A percentile compares a stretch with the other conserved stretches of the same genome.
phyloP scores from a whole-genome alignment of 257 asterid species.

The Dorcoceras hygrometricum region DNA sequence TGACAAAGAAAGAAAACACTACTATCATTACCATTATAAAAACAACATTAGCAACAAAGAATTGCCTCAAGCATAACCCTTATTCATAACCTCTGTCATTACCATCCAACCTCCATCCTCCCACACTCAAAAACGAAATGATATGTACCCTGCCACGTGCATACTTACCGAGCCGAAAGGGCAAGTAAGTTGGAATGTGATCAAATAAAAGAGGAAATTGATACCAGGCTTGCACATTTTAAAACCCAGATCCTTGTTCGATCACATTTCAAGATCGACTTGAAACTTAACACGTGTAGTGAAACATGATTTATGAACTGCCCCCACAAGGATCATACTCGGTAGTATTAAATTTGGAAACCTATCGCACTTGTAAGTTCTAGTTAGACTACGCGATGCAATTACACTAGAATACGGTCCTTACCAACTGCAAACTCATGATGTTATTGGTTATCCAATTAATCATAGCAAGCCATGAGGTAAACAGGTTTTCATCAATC shows the following conservation, averaged over 20 bases:
- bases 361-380: neutral
- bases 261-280: neutral
- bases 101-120: neutral
- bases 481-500: neutral
- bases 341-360: neutral
- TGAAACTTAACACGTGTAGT: constrained; percentile 2
- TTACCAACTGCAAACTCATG: neutral
- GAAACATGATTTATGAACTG: neutral
- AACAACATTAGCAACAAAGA: neutral
- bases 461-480: too few relatives aligned
- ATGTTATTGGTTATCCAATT: neutral
- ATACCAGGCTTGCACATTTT: neutral
- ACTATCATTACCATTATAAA: constrained; percentile 6
- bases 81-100: constrained; percentile 7
- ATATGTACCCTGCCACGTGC: neutral
- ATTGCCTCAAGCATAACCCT: constrained; percentile 1
- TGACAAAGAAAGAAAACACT: constrained; percentile 25
- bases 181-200: neutral
- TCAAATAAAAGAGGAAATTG: neutral
- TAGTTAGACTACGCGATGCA: neutral
- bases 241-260: neutral
- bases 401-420: neutral
- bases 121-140: neutral
- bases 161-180: neutral
- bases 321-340: constrained; percentile 1